Percentiles rank a stretch among this genome's conserved stretches.
phyloP scores from a whole-genome alignment of 2,329 filamentous ascomycete genomes.

The Aspergillus neoniger region DNA sequence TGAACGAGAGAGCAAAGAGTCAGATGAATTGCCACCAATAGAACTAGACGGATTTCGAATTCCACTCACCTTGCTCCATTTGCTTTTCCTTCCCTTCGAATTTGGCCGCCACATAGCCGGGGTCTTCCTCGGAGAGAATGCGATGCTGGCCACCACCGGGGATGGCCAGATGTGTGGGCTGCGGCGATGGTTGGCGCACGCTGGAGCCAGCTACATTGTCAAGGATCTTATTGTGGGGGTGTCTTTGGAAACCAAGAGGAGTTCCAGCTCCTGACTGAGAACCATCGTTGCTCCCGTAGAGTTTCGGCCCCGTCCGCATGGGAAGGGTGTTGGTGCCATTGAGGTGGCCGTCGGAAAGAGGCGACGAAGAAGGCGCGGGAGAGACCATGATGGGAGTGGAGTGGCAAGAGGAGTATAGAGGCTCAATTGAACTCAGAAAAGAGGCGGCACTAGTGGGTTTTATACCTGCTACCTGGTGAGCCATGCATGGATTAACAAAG shows the following conservation, averaged over 20 bases:
- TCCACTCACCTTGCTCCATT: conserved; percentile 70
- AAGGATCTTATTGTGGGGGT: conserved; percentile 58
- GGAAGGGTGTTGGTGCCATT: conserved; percentile 33
- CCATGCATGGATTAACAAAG: conserved; percentile 5
- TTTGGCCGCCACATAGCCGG: conserved; percentile 91
- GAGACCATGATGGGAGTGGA: conserved; percentile 32
- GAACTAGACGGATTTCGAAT: not conserved
- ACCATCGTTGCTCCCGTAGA: conserved; percentile 36
- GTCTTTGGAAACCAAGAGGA: conserved; percentile 46
- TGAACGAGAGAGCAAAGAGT: not conserved
- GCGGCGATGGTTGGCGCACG: conserved; percentile 75
- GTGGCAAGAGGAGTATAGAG: not conserved
- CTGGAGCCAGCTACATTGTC: conserved; percentile 56
- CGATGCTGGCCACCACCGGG: conserved; percentile 64
- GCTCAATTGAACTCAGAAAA: conserved; percentile 6
- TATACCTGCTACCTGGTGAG: conserved; percentile 4
- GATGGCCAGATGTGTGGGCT: conserved; percentile 81
- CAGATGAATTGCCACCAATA: not conserved
- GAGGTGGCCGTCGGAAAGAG: conserved; percentile 27
- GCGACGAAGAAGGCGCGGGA: conserved; percentile 29
- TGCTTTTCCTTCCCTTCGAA: conserved; percentile 92
- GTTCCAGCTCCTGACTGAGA: conserved; percentile 41
- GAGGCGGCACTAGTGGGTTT: conserved; percentile 1
- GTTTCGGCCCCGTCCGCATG: conserved; percentile 33
- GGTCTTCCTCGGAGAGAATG: conserved; percentile 81